Conservation (phyloP, 169 alveolate genomes). For the Besnoitia besnoiti region DNA sequence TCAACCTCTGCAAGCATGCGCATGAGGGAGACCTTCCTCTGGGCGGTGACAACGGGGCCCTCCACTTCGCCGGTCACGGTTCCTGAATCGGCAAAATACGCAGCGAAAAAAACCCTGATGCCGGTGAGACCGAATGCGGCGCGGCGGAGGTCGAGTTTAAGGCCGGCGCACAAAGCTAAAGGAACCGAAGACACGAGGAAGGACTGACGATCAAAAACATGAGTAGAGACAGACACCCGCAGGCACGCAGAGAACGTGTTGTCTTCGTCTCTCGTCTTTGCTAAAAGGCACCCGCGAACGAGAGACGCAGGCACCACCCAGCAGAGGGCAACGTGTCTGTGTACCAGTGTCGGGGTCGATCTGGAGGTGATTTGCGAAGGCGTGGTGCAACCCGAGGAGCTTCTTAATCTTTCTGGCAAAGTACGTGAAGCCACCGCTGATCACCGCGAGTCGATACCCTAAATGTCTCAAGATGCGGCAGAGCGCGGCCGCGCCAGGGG, state of each 20-base stretch:
- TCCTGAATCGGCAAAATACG: background rate
- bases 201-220: background rate
- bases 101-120: background rate
- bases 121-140: background rate
- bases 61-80: conserved; percentile 39
- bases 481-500: conserved; percentile 49
- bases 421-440: conserved; percentile 43
- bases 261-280: too few species aligned
- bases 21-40: conserved; percentile 47
- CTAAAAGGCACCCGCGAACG: too few species aligned
- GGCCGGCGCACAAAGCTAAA: too few species aligned
- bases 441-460: conserved; percentile 50
- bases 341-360: conserved; percentile 22
- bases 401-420: conserved; percentile 34
- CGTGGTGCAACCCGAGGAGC: conserved; percentile 37
- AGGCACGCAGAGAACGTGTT: too few species aligned
- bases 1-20: conserved; percentile 52
- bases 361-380: conserved; percentile 42
- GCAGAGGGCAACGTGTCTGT: background rate
- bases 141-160: too few species aligned
- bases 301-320: background rate
- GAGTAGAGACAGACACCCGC: background rate
- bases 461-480: conserved; percentile 28
- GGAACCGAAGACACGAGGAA: background rate
- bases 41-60: conserved; percentile 51